Conservation (phyloP, 768 basidiomycete genomes). For the Glaciozyma martinii region DNA sequence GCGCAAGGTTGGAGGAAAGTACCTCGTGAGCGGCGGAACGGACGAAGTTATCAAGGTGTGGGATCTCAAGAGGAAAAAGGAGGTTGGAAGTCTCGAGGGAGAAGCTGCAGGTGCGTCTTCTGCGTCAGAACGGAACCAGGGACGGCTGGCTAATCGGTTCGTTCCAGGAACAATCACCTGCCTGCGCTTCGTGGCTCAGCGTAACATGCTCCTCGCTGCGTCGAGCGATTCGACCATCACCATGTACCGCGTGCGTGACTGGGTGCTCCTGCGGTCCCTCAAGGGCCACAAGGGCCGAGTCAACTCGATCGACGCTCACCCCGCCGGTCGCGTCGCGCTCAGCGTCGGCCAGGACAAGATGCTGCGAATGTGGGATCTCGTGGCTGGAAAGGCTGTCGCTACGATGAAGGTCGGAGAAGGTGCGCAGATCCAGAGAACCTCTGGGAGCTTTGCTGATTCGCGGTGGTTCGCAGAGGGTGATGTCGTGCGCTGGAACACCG, state of each 20-base stretch:
- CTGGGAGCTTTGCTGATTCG: not conserved
- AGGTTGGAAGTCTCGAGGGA: conserved; percentile 88
- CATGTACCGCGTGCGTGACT: conserved; percentile 86
- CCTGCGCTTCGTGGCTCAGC: conserved; percentile 49
- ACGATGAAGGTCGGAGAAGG: conserved; percentile 78
- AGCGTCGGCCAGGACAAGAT: conserved; percentile 85
- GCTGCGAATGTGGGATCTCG: conserved; percentile 92
- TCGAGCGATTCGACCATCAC: conserved; percentile 87
- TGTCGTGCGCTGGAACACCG: conserved; percentile 74
- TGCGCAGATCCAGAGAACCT: conserved; percentile 38
- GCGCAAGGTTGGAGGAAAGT: conserved; percentile 74
- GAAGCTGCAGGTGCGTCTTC: conserved; percentile 61
- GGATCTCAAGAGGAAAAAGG: conserved; percentile 84
- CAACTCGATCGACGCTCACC: conserved; percentile 83
- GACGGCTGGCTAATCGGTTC: not conserved
- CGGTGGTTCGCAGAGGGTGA: conserved; percentile 61
- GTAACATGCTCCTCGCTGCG: conserved; percentile 79
- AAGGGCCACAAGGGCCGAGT: conserved; percentile 91
- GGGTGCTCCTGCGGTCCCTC: conserved; percentile 74
- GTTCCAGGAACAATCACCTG: conserved; percentile 24
- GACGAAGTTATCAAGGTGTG: conserved; percentile 96
- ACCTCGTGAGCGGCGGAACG: conserved; percentile 89
- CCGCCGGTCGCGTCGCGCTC: conserved; percentile 79
- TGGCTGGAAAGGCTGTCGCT: conserved; percentile 65
- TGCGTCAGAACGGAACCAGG: not conserved